Percentiles rank a stretch among this genome's conserved stretches.
phyloP scores from a whole-genome alignment of 2,329 filamentous ascomycete species.

The Pezicula rhizophila region DNA sequence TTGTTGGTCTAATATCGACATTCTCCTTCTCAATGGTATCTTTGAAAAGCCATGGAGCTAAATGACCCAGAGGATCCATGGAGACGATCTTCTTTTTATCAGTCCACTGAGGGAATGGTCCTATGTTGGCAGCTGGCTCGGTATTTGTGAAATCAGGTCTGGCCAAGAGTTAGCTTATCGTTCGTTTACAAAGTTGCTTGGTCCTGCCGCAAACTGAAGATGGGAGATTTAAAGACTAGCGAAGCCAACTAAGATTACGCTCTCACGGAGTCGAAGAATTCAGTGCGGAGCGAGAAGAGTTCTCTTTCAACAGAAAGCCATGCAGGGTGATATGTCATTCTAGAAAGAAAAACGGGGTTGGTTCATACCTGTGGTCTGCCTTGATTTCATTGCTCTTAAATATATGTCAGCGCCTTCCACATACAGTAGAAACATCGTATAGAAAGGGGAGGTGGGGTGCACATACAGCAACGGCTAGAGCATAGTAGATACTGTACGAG shows the following conservation, averaged over 20 bases:
- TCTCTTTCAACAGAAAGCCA: not conserved
- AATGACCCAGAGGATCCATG: slow-evolving; percentile 91
- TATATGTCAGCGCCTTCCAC: not conserved
- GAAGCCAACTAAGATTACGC: no score
- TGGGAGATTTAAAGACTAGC: no score
- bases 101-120: slow-evolving; percentile 83
- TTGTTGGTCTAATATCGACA: slow-evolving; percentile 30
- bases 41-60: slow-evolving; percentile 77
- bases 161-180: not conserved
- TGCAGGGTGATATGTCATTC: not conserved
- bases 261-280: not conserved
- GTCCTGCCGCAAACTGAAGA: not conserved
- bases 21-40: slow-evolving; percentile 72
- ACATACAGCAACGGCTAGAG: slow-evolving; percentile 67
- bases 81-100: slow-evolving; percentile 92
- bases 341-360: not conserved
- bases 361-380: slow-evolving; percentile 61
- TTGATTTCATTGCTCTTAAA: slow-evolving; percentile 70
- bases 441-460: not conserved
- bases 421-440: not conserved
- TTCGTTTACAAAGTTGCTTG: not conserved
- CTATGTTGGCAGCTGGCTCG: slow-evolving; percentile 83
- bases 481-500: slow-evolving; percentile 94
- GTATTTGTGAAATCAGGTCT: slow-evolving; percentile 74
- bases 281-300: slow-evolving; percentile 1